These are phyloP conservation scores for Beauveria varroae DNA, from an alignment of 2,329 filamentous ascomycete genomes.

Conservation along the genomic window DNA sequence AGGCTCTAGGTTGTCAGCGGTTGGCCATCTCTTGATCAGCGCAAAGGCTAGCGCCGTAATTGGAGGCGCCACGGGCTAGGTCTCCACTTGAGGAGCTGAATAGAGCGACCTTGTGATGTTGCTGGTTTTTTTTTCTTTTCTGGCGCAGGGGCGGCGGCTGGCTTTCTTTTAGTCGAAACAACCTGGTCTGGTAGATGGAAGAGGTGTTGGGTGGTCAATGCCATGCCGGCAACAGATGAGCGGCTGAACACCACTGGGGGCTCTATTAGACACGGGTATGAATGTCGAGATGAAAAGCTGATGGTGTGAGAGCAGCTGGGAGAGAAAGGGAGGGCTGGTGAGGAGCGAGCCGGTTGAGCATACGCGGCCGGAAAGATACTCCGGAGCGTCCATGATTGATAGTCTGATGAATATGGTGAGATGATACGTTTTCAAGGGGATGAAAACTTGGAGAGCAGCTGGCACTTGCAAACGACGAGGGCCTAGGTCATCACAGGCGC, in stretches of 20 bases:
- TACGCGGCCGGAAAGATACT: background rate
- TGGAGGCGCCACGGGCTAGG: conserved; percentile 4
- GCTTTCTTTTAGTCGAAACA: background rate
- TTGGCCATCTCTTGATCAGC: conserved; percentile 9
- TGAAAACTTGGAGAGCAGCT: background rate
- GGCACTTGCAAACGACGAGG: background rate
- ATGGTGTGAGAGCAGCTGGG: background rate
- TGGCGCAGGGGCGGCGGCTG: background rate
- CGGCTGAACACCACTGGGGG: too few species aligned
- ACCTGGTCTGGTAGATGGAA: background rate
- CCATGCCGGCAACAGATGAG: background rate
- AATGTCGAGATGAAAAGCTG: background rate
- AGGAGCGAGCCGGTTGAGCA: background rate
- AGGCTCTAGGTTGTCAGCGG: conserved; percentile 11
- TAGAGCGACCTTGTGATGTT: conserved; percentile 8
- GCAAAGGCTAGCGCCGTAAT: conserved; percentile 2
- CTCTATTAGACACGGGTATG: too few species aligned
- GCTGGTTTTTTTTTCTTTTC: background rate
- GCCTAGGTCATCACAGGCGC: background rate
- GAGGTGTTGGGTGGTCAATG: background rate
- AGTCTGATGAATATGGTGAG: background rate
- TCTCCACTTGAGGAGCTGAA: conserved; percentile 4
- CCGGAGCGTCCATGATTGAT: background rate
- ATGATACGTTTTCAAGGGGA: background rate
- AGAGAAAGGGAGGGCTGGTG: background rate